A percentile compares a stretch with the other conserved stretches of the same genome.
These are phyloP conservation scores for Amphicarpaea edgeworthii DNA, from an alignment of 306 rosid genomes.

Conservation along the genomic window DNA sequence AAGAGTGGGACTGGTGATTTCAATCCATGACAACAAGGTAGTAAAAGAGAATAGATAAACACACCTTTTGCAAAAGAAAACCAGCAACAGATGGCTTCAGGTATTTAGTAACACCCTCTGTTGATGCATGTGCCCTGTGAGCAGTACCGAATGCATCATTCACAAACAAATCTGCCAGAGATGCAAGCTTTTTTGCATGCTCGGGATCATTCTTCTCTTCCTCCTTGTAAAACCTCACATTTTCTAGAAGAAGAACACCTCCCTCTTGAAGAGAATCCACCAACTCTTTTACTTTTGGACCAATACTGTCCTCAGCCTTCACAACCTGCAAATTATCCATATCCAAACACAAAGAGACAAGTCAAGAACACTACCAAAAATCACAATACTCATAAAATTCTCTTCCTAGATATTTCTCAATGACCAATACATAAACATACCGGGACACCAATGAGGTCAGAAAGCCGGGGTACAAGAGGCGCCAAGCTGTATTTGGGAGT, in stretches of 20 bases:
- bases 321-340: constrained; percentile 65
- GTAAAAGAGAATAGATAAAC: constrained; percentile 25
- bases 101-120: constrained; percentile 98
- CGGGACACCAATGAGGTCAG: constrained; percentile 93
- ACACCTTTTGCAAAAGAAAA: constrained; percentile 95
- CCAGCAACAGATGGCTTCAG: constrained; percentile 99
- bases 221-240: constrained; percentile 97
- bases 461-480: constrained; percentile 94
- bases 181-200: constrained; percentile 93
- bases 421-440: constrained; percentile 45
- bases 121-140: constrained; percentile 99
- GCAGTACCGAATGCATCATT: constrained; percentile 99
- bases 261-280: constrained; percentile 91
- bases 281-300: constrained; percentile 90
- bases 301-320: constrained; percentile 93
- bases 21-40: not conserved
- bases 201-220: constrained; percentile 98
- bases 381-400: not conserved
- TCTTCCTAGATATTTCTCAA: not conserved
- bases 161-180: constrained; percentile 90
- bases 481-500: constrained; percentile 96
- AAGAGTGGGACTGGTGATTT: too few relatives aligned
- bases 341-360: constrained; percentile 25
- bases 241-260: constrained; percentile 93
- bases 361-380: constrained; percentile 25